Evolutionary conservation across 192 early-diverging fungal genomes (phyloP).

Genomic region (Funneliformis mosseae): DNA sequence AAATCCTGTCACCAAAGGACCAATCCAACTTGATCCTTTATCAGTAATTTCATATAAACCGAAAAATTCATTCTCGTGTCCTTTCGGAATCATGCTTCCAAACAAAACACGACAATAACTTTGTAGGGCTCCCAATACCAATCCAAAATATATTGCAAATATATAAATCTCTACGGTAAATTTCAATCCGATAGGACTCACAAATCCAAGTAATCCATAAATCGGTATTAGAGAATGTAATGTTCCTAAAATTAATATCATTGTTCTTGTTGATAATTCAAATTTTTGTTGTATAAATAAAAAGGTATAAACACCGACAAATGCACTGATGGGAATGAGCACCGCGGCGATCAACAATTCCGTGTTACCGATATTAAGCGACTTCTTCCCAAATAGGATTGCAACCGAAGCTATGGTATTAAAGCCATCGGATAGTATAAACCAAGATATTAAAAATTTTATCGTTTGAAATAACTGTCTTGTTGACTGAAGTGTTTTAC

Average conservation of each 20-base stretch:
- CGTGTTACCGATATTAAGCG: conserved; percentile 51
- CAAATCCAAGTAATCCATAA: conserved; percentile 67
- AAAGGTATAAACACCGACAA: conserved; percentile 61
- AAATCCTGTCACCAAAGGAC: conserved; percentile 68
- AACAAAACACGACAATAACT: conserved; percentile 64
- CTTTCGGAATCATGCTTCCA: conserved; percentile 64
- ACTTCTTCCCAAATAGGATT: conserved; percentile 59
- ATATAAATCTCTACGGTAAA: conserved; percentile 61
- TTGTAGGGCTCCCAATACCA: conserved; percentile 62
- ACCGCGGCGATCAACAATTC: conserved; percentile 58
- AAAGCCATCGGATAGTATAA: conserved; percentile 68
- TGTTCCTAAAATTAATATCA: conserved; percentile 52
- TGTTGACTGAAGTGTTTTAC: conserved; percentile 43
- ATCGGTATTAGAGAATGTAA: conserved; percentile 58
- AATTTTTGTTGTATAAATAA: conserved; percentile 55
- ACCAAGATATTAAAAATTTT: conserved; percentile 70
- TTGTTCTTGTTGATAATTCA: conserved; percentile 51
- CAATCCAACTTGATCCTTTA: conserved; percentile 73
- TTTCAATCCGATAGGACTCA: conserved; percentile 55
- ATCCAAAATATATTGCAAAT: conserved; percentile 58
- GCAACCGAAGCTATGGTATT: conserved; percentile 61
- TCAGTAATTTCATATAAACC: conserved; percentile 70
- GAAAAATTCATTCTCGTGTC: conserved; percentile 72
- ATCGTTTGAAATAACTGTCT: conserved; percentile 57
- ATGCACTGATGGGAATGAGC: conserved; percentile 56